Conservation (phyloP, 441 rosid species). For the Hura crepitans region DNA sequence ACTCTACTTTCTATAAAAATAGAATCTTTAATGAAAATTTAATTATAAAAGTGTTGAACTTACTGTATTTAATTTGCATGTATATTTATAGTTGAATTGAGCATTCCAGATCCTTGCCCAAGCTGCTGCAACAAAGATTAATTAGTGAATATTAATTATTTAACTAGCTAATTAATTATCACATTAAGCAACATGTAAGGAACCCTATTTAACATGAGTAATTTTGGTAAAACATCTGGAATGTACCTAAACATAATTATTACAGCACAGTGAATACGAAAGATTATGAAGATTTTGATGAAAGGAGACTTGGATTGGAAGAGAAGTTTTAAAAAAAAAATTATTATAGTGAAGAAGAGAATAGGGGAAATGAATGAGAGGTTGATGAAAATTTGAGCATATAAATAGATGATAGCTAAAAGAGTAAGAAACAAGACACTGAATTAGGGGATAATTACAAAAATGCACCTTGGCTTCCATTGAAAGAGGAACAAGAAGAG, state of each 20-base stretch:
- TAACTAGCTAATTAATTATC: background rate
- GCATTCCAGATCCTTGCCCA: conserved; percentile 2
- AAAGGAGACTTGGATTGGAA: conserved; percentile 16
- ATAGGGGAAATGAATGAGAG: conserved; percentile 15
- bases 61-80: conserved; percentile 12
- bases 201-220: background rate
- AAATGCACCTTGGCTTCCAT: conserved; percentile 42
- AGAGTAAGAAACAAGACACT: conserved; percentile 22
- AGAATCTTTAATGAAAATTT: background rate
- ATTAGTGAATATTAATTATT: background rate
- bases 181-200: background rate
- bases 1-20: background rate
- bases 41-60: background rate
- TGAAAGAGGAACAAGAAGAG: conserved; percentile 39
- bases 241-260: conserved; percentile 36
- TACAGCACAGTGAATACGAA: conserved; percentile 20
- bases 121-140: background rate
- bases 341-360: conserved; percentile 13
- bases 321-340: conserved; percentile 7
- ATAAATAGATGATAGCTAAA: conserved; percentile 46
- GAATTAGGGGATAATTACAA: conserved; percentile 34
- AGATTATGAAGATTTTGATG: conserved; percentile 1
- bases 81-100: conserved; percentile 1
- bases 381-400: conserved; percentile 24
- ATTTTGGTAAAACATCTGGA: conserved; percentile 20